These are phyloP conservation scores for Nicotiana sylvestris DNA, from an alignment of 257 asterid species.

Conservation along the genomic window DNA sequence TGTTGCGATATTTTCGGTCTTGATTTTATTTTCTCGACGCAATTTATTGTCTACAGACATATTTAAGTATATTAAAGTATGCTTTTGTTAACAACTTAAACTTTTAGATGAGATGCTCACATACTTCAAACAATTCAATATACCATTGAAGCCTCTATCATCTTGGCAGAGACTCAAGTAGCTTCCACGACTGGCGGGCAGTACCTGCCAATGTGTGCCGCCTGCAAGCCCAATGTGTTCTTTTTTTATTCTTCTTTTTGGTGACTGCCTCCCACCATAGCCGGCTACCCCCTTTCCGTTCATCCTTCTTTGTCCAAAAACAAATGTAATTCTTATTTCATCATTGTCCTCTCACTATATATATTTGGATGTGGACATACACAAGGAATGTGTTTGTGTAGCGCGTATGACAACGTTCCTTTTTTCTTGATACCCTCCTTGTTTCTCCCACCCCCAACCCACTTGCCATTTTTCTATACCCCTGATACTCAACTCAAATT, in stretches of 20 bases:
- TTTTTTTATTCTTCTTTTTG: background rate
- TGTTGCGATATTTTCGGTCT: too few relatives aligned
- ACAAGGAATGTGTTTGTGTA: background rate
- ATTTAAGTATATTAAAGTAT: background rate
- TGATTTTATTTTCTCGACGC: too few relatives aligned
- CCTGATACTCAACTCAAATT: background rate
- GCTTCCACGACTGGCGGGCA: background rate
- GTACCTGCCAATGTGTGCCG: background rate
- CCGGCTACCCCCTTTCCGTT: background rate
- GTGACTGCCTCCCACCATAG: background rate
- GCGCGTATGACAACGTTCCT: constrained; percentile 29
- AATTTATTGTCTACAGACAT: background rate
- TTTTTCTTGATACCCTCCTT: constrained; percentile 43
- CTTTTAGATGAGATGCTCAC: background rate
- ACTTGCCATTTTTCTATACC: background rate
- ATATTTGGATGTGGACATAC: background rate
- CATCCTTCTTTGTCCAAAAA: background rate
- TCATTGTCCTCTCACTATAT: background rate
- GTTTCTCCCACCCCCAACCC: constrained; percentile 14
- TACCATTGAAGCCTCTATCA: too few relatives aligned
- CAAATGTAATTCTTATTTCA: background rate
- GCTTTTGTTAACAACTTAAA: background rate
- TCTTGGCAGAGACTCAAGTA: too few relatives aligned
- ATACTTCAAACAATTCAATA: too few relatives aligned
- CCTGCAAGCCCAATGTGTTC: background rate